Evolutionary conservation across 805 yeast species (phyloP).

Genomic region (Metschnikowia henanensis): DNA sequence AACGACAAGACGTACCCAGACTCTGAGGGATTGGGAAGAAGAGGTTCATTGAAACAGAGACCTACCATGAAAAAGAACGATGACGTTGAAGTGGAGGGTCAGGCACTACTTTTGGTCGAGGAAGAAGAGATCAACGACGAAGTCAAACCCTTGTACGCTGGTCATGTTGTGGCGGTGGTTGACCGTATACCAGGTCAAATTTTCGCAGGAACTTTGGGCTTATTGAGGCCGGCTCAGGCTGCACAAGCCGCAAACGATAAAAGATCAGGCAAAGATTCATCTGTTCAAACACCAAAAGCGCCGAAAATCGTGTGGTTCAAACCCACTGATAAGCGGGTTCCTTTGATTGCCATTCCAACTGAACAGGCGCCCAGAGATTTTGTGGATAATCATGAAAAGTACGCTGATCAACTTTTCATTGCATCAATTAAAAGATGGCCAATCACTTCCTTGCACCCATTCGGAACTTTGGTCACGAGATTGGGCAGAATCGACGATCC

Average conservation of each 20-base stretch:
- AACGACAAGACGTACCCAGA: conserved; percentile 35
- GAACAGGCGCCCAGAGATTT: conserved; percentile 97
- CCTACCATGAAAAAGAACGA: conserved; percentile 98
- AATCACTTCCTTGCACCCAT: conserved; percentile 96
- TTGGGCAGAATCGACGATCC: conserved; percentile 80
- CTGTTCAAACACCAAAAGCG: conserved; percentile 46
- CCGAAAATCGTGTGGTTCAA: conserved; percentile 99
- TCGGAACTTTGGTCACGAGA: conserved; percentile 88
- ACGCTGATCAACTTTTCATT: conserved; percentile 80
- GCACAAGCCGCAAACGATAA: conserved; percentile 72
- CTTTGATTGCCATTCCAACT: conserved; percentile 96
- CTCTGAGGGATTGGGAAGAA: conserved; percentile 50
- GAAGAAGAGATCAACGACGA: conserved; percentile 96
- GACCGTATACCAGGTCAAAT: conserved; percentile 97
- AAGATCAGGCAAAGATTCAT: conserved; percentile 46
- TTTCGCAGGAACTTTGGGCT: conserved; percentile 91
- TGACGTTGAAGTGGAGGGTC: conserved; percentile 99
- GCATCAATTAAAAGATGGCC: conserved; percentile 99
- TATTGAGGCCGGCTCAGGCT: conserved; percentile 94
- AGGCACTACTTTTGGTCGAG: conserved; percentile 84
- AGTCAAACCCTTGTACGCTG: conserved; percentile 91
- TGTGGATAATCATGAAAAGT: conserved; percentile 85
- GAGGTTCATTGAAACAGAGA: conserved; percentile 90
- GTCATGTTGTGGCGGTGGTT: conserved; percentile 97
- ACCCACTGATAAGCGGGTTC: conserved; percentile 97